A percentile compares a stretch with the other conserved stretches of the same genome.
Evolutionary conservation across 2,329 filamentous ascomycete genomes (phyloP).

Genomic region (Ophiocordyceps australis): DNA sequence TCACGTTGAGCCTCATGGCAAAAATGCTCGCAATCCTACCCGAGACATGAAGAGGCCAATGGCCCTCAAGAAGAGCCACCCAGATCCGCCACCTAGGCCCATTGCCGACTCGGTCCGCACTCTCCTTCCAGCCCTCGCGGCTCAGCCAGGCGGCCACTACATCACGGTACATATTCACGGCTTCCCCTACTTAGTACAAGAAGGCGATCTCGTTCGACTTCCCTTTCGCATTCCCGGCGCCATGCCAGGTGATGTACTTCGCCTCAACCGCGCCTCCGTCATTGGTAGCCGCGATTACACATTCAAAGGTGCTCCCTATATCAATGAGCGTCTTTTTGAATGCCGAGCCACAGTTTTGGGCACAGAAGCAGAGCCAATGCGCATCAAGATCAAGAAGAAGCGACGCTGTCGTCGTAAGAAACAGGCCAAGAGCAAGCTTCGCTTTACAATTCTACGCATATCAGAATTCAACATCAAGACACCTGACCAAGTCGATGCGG

Average conservation of each 20-base stretch:
- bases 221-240: constrained; percentile 67
- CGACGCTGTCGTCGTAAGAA: constrained; percentile 54
- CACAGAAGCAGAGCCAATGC: constrained; percentile 62
- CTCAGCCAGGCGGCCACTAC: constrained; percentile 63
- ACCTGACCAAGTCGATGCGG: constrained; percentile 18
- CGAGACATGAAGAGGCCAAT: constrained; percentile 12
- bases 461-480: constrained; percentile 55
- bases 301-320: constrained; percentile 60
- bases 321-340: constrained; percentile 71
- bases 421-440: constrained; percentile 75
- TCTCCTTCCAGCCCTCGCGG: constrained; percentile 52
- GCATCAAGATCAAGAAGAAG: constrained; percentile 68
- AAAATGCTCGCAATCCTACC: constrained; percentile 19
- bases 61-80: constrained; percentile 21
- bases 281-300: constrained; percentile 85
- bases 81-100: constrained; percentile 12
- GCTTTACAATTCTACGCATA: constrained; percentile 71
- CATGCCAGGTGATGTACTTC: constrained; percentile 65
- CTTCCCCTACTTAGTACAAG: constrained; percentile 61
- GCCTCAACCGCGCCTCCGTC: constrained; percentile 67
- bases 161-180: constrained; percentile 66
- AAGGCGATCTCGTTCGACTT: constrained; percentile 57
- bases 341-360: constrained; percentile 76
- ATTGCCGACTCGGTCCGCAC: constrained; percentile 36
- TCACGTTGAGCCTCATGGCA: no score